These are phyloP conservation scores for Holtermanniella nyarrowii DNA, from an alignment of 768 basidiomycete species.

Conservation along the genomic window DNA sequence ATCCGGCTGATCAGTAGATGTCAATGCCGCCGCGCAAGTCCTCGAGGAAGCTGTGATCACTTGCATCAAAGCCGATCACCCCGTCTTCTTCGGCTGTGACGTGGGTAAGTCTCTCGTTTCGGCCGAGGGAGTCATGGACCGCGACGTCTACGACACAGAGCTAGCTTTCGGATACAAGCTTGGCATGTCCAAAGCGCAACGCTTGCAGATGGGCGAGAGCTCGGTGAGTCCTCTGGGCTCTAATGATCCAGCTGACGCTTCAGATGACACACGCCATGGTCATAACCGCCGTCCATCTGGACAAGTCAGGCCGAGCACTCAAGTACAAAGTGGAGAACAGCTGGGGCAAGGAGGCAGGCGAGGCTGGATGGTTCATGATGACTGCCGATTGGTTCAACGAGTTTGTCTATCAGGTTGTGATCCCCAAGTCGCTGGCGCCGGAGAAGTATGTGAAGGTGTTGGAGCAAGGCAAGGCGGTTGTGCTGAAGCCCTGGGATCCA, in stretches of 20 bases:
- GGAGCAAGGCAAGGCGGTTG: slow-evolving; percentile 55
- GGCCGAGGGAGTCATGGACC: slow-evolving; percentile 72
- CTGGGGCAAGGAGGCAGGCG: slow-evolving; percentile 68
- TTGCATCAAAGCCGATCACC: slow-evolving; percentile 74
- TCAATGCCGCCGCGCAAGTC: slow-evolving; percentile 72
- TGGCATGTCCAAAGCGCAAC: slow-evolving; percentile 71
- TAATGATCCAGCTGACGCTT: slow-evolving; percentile 1
- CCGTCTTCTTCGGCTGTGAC: slow-evolving; percentile 95
- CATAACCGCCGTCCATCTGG: slow-evolving; percentile 83
- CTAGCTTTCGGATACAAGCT: slow-evolving; percentile 73
- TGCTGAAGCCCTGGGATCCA: slow-evolving; percentile 86
- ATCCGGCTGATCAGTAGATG: slow-evolving; percentile 49
- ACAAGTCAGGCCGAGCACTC: slow-evolving; percentile 59
- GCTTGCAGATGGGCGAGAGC: slow-evolving; percentile 71
- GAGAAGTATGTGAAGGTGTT: slow-evolving; percentile 71
- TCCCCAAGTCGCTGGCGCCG: slow-evolving; percentile 67
- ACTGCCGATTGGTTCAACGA: slow-evolving; percentile 78
- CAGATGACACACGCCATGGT: slow-evolving; percentile 83
- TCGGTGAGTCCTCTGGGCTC: slow-evolving; percentile 3
- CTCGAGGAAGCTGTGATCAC: slow-evolving; percentile 75
- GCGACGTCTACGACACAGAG: slow-evolving; percentile 71
- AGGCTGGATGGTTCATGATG: slow-evolving; percentile 88
- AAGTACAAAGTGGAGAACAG: slow-evolving; percentile 97
- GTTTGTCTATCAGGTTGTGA: slow-evolving; percentile 88
- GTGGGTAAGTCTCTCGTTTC: slow-evolving; percentile 76